Evolutionary conservation across 176 grass and related monocot species (phyloP).

Genomic region (Raddia distichophylla): DNA sequence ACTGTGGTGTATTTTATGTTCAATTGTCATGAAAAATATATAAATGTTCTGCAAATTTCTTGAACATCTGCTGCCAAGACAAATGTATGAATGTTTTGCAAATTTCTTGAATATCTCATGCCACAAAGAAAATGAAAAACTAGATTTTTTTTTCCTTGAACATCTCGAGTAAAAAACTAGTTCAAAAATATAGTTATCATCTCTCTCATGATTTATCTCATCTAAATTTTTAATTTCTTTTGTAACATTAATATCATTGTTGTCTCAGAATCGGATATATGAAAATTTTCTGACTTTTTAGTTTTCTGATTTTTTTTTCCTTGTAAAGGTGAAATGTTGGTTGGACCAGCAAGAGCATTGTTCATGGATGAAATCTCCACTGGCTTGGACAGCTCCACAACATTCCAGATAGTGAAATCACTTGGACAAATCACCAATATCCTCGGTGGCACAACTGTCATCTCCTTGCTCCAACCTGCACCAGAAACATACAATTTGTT

Average conservation of each 20-base stretch:
- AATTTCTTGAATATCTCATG: background rate
- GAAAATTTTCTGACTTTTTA: constrained; percentile 5
- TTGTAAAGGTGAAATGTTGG: constrained; percentile 67
- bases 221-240: background rate
- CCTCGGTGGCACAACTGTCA: constrained; percentile 57
- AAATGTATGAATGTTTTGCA: background rate
- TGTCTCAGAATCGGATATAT: background rate
- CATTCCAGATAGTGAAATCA: constrained; percentile 70
- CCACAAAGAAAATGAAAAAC: background rate
- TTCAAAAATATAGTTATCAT: background rate
- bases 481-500: constrained; percentile 68
- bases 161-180: background rate
- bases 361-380: constrained; percentile 85
- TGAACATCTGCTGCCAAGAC: background rate
- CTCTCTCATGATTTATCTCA: background rate
- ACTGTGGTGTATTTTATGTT: background rate
- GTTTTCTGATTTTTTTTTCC: constrained; percentile 3
- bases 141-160: background rate
- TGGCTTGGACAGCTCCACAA: constrained; percentile 70
- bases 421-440: constrained; percentile 56
- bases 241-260: constrained; percentile 21
- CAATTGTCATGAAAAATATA: too few relatives aligned
- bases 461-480: constrained; percentile 66
- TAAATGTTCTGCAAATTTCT: too few relatives aligned
- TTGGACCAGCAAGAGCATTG: constrained; percentile 57